A percentile compares a stretch with the other conserved stretches of the same genome.
Conservation (phyloP, 768 basidiomycete species). For the Symmetrospora coprosmae region DNA sequence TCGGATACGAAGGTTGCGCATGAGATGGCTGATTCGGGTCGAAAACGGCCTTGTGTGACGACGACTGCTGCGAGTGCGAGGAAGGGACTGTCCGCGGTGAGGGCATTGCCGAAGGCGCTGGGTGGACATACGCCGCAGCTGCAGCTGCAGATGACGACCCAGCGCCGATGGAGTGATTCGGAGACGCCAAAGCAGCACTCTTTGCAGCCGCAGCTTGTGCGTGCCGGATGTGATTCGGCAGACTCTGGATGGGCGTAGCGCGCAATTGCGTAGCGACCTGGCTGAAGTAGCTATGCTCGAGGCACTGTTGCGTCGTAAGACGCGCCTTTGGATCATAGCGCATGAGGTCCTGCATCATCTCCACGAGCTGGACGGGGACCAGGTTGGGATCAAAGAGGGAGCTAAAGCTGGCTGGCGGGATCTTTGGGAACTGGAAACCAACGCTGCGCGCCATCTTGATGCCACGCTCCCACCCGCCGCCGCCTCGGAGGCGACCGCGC, state of each 20-base stretch:
- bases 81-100: constrained; percentile 29
- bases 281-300: constrained; percentile 74
- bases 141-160: constrained; percentile 24
- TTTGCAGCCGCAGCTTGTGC: too few species aligned
- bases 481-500: constrained; percentile 57
- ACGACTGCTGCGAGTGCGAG: constrained; percentile 25
- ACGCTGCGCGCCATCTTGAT: constrained; percentile 71
- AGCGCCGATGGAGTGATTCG: too few species aligned
- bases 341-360: constrained; percentile 81
- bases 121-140: constrained; percentile 3
- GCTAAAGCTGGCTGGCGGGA: constrained; percentile 40
- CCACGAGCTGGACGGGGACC: constrained; percentile 65
- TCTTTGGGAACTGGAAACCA: constrained; percentile 74
- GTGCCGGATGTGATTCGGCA: constrained; percentile 31
- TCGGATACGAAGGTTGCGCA: neutral
- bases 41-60: constrained; percentile 15
- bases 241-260: constrained; percentile 31
- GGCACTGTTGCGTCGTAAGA: constrained; percentile 69
- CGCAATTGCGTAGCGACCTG: constrained; percentile 45
- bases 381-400: constrained; percentile 56
- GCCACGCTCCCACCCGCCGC: constrained; percentile 74
- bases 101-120: constrained; percentile 21
- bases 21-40: neutral
- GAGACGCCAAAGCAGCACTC: too few species aligned
- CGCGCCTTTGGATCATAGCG: constrained; percentile 80